Evolutionary conservation across 2,329 filamentous ascomycete species (phyloP).

Genomic region (Bipolaris bicolor): DNA sequence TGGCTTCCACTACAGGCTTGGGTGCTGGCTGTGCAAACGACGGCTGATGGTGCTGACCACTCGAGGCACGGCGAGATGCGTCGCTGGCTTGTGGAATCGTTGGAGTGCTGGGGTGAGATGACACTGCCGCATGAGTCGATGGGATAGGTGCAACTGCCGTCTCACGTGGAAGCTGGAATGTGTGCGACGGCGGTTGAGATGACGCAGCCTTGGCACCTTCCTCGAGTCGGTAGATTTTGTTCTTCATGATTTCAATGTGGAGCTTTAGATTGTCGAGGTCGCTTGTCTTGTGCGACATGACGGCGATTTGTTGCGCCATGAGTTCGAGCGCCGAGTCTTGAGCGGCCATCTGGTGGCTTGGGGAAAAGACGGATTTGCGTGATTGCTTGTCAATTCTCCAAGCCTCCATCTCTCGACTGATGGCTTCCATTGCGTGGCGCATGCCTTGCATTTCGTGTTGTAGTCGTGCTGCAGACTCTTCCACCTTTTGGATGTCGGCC

Average conservation of each 20-base stretch:
- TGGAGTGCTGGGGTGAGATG: not conserved
- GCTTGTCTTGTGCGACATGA: slow-evolving; percentile 51
- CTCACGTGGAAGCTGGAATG: slow-evolving; percentile 19
- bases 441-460: slow-evolving; percentile 51
- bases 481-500: slow-evolving; percentile 48
- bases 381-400: slow-evolving; percentile 26
- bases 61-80: slow-evolving; percentile 4
- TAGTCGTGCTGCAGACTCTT: slow-evolving; percentile 49
- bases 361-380: slow-evolving; percentile 1
- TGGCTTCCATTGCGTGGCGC: slow-evolving; percentile 43
- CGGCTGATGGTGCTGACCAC: slow-evolving; percentile 5
- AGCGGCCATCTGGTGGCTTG: slow-evolving; percentile 18
- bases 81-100: not conserved
- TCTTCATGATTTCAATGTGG: slow-evolving; percentile 57
- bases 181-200: slow-evolving; percentile 12
- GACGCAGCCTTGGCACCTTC: slow-evolving; percentile 28
- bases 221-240: slow-evolving; percentile 51
- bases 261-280: slow-evolving; percentile 57
- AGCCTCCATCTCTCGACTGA: slow-evolving; percentile 45
- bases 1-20: slow-evolving; percentile 21
- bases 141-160: not conserved
- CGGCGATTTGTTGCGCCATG: slow-evolving; percentile 51
- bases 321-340: slow-evolving; percentile 53
- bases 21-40: slow-evolving; percentile 10
- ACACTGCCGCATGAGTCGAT: not conserved